Base-by-base conservation (phyloP, 441 rosid species). In the Populus trichocarpa region DNA sequence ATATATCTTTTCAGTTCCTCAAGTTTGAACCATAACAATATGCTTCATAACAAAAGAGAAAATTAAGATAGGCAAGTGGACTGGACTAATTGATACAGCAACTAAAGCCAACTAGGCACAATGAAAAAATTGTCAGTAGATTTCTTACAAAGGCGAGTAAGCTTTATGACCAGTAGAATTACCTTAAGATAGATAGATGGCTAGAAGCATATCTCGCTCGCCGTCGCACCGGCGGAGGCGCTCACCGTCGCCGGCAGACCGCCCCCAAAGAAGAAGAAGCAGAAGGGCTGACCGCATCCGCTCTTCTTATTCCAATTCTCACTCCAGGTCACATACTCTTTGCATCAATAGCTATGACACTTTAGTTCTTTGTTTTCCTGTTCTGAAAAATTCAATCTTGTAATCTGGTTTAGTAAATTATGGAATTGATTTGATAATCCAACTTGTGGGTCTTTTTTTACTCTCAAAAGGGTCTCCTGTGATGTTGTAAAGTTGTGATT, bases 171-270 rank as follows among this genome's bases (percentile, higher is more conserved):
- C 14, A 14, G 0, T 50, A 50, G 35, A 33, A 11, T 66, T 66
- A 66, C 8, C 14, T 26, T 30, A 25, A 22, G 2, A 30, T 30
- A 30, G n/a, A 50, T 65, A 23, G 76, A 83, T 84, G 88, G 81
- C 81, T 16, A 79, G 93, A 81, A 85, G 86, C 83, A 33, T 88
- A 42, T 88, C 93, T 23, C 82, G 89, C 81, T 90, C 94, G 82
- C 94, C 94, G 76, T 85, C 92, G 78, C 66, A 83, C 83, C 86
- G 92, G 76, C 79, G 92, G 72, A 85, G 89, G 65, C 72, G 75
- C 81, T 83, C 86, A 33, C 85, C 79, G 26, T 82, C 88, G 67
- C 81, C 86, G 13, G 63, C 72, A 38, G 64, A 63, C 33, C 83
- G 76, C 28, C 87, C 84, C 64, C 78, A 67, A 66, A 75, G 81